phyloP scores from a whole-genome alignment of 208 protist genomes.

The Herpetomonas tarakana region DNA sequence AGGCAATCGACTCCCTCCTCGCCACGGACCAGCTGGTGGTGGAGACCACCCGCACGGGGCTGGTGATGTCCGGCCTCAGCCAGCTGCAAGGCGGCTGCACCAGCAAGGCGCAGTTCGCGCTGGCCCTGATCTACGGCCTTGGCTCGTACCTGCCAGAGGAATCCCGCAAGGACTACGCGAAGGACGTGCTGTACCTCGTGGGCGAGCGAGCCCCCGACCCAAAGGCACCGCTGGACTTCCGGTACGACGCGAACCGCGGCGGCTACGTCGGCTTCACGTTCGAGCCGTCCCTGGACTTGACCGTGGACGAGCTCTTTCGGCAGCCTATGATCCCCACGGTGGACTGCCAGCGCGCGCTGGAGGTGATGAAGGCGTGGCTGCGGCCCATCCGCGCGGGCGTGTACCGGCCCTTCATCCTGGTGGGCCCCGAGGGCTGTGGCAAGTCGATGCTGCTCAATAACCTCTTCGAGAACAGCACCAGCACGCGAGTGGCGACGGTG shows the following conservation, averaged over 20 bases:
- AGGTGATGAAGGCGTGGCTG: conserved; percentile 93
- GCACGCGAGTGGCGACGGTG: conserved; percentile 86
- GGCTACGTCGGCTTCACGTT: conserved; percentile 79
- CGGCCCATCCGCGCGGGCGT: conserved; percentile 57
- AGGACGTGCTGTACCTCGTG: conserved; percentile 86
- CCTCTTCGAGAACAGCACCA: conserved; percentile 67
- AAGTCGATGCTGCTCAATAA: conserved; percentile 95
- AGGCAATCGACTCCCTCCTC: conserved; percentile 87
- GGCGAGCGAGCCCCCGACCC: conserved; percentile 79
- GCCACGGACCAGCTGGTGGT: conserved; percentile 76
- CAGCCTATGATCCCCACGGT: conserved; percentile 92
- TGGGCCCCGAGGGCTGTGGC: conserved; percentile 96
- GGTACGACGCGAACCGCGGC: conserved; percentile 63
- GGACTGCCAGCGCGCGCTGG: conserved; percentile 91
- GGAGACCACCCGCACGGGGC: conserved; percentile 89
- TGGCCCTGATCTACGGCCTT: conserved; percentile 93
- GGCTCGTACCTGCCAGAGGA: conserved; percentile 90
- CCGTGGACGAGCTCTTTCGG: conserved; percentile 81
- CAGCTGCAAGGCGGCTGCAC: conserved; percentile 80
- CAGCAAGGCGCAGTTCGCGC: conserved; percentile 88
- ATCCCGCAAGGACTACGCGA: conserved; percentile 82
- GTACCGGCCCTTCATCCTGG: conserved; percentile 94
- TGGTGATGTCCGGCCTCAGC: conserved; percentile 93
- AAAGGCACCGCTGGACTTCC: conserved; percentile 88
- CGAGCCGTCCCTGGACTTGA: conserved; percentile 57